phyloP scores from a whole-genome alignment of 768 basidiomycete genomes.

The Rhizopogon rudus region DNA sequence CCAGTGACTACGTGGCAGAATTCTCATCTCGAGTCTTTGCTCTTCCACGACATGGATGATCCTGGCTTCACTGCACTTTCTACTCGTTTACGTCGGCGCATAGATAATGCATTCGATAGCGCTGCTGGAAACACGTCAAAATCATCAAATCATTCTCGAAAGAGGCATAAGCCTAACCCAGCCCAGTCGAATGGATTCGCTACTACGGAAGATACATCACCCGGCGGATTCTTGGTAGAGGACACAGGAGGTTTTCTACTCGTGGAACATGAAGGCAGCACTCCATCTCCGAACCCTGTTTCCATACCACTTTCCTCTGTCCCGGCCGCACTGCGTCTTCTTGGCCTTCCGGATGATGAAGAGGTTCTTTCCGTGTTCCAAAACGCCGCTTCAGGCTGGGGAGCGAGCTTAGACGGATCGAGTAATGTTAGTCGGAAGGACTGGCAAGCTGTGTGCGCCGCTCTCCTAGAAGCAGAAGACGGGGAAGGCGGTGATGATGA shows the following conservation, averaged over 20 bases:
- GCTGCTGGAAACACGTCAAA: conserved; percentile 9
- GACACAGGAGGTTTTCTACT: conserved; percentile 28
- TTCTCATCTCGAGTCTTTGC: no score
- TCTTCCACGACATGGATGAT: conserved; percentile 7
- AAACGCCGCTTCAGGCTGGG: conserved; percentile 76
- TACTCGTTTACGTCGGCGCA: conserved; percentile 33
- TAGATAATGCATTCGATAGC: conserved; percentile 49
- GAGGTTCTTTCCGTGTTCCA: conserved; percentile 67
- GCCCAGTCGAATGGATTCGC: conserved; percentile 10
- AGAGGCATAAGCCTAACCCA: neutral
- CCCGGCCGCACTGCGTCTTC: conserved; percentile 53
- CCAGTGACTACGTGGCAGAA: no score
- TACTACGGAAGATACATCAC: conserved; percentile 5
- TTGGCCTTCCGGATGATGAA: conserved; percentile 71
- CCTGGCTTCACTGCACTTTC: conserved; percentile 39
- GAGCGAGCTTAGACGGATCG: conserved; percentile 25
- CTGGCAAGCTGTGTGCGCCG: conserved; percentile 79
- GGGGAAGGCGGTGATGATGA: conserved; percentile 18
- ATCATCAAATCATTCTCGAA: neutral
- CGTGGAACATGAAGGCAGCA: conserved; percentile 14
- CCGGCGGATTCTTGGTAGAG: conserved; percentile 32
- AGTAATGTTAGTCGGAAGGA: conserved; percentile 56
- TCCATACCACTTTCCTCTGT: conserved; percentile 51
- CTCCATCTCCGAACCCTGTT: conserved; percentile 4
- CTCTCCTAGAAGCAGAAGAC: conserved; percentile 49